Evolutionary conservation across 352 stramenopile species (phyloP), one percentile per base, ranked within the genome.

Genomic region (Phytophthora idaei): DNA sequence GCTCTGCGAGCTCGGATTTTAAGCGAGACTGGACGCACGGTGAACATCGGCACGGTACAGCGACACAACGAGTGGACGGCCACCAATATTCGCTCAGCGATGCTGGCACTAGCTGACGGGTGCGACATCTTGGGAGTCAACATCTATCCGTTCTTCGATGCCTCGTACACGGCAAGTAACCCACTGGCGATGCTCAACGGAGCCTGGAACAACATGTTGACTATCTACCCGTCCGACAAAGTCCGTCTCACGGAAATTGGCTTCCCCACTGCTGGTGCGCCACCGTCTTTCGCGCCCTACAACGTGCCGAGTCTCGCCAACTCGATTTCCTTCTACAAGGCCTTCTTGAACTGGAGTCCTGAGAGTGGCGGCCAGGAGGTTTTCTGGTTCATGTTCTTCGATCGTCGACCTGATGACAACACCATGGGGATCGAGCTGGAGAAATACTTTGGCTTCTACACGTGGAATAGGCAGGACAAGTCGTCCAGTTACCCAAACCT

Each of bases 321-420:
- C 54, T 77, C 83, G 0, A 51, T 78, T 39, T 44, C 50, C 1
- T 93, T 88, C 61, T 94, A 92, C 67, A 73, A 81, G n/a, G 74
- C 69, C 2, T 83, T 89, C 32, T 17, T 83, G 28, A 86, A 89
- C 47, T 93, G 85, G 85, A 81, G 61, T 9, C 85, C 84, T 9
- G 57, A 31, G 0, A 60, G 41, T 1, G 77, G 77, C 1, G 82
- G 84, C 3, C 64, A 77, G 15, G 76, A 90, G 49, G 61, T 73
- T 7, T 95, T 93, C 50, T 95, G 85, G 87, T 93, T 93, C 71
- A 90, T 85, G 73, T 86, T 90, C 52, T 95, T 92, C 46, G 84
- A 94, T 44, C 83, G 81, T 21, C 51, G 68, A 17, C 71, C 73
- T 1, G 68, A 81, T 46, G 85, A 92, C 69, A 76, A 42, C 12